These are phyloP conservation scores for Streptanthus diversifolius DNA, from an alignment of 345 rosid species.

Conservation along the genomic window DNA sequence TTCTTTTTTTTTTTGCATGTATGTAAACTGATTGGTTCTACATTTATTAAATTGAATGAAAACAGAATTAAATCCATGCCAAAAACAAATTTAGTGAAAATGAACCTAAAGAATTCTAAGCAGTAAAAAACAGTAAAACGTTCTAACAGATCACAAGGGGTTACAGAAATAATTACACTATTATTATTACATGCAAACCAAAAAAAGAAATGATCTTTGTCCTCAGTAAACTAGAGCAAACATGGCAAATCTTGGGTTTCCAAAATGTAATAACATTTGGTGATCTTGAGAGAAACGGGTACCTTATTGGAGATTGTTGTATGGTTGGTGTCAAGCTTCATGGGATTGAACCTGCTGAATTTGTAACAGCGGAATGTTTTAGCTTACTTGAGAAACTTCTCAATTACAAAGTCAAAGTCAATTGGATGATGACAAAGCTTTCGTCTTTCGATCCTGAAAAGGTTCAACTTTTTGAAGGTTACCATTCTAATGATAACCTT, in stretches of 20 bases:
- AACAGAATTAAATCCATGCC: too few species aligned
- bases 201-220: too few species aligned
- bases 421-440: constrained; percentile 21
- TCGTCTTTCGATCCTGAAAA: constrained; percentile 1
- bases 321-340: constrained; percentile 22
- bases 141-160: too few species aligned
- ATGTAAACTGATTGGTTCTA: neutral
- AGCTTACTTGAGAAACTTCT: constrained; percentile 23
- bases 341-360: neutral
- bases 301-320: constrained; percentile 20
- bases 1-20: too few species aligned
- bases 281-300: constrained; percentile 14
- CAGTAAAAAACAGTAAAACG: too few species aligned
- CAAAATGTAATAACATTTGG: neutral
- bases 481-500: too few species aligned
- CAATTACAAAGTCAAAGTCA: constrained; percentile 28
- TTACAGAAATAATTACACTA: too few species aligned
- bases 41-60: neutral
- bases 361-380: constrained; percentile 23
- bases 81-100: too few species aligned
- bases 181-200: too few species aligned
- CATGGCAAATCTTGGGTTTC: neutral
- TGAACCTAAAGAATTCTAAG: too few species aligned
- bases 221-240: neutral
- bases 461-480: neutral